Percentiles rank a stretch among this genome's conserved stretches.
phyloP scores from a whole-genome alignment of 1,139 yeast species.

The Kurtzmaniella quercitrusa region DNA sequence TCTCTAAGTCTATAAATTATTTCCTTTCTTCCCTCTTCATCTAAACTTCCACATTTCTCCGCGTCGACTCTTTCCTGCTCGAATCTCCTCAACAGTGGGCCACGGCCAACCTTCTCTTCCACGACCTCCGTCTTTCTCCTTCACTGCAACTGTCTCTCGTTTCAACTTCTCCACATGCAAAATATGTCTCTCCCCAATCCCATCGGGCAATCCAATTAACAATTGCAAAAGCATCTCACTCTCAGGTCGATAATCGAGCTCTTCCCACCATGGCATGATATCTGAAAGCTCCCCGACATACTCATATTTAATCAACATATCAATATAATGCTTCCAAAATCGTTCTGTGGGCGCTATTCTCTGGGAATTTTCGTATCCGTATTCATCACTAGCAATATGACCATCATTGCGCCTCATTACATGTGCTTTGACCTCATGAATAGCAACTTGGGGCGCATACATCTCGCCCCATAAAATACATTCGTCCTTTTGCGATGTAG shows the following conservation, averaged over 20 bases:
- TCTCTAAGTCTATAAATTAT: background rate
- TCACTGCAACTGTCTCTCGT: slow-evolving; percentile 8
- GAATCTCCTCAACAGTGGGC: background rate
- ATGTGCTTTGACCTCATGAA: slow-evolving; percentile 48
- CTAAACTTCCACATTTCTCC: background rate
- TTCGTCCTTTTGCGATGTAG: slow-evolving; percentile 12
- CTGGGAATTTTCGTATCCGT: slow-evolving; percentile 14
- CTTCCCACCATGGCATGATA: slow-evolving; percentile 57
- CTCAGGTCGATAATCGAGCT: slow-evolving; percentile 45
- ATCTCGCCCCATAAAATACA: slow-evolving; percentile 42
- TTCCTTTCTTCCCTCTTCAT: background rate
- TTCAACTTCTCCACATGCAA: slow-evolving; percentile 30
- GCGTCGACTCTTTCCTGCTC: background rate
- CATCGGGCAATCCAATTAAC: slow-evolving; percentile 37
- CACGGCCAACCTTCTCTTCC: slow-evolving; percentile 2
- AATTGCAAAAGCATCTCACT: slow-evolving; percentile 32
- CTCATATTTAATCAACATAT: slow-evolving; percentile 43
- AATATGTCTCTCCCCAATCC: slow-evolving; percentile 36
- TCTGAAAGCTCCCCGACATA: slow-evolving; percentile 49
- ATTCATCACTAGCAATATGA: slow-evolving; percentile 12
- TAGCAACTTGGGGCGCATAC: slow-evolving; percentile 59
- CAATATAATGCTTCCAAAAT: slow-evolving; percentile 51
- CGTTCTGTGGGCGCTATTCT: slow-evolving; percentile 41
- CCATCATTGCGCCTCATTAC: slow-evolving; percentile 25
- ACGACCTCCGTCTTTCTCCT: background rate